A percentile compares a stretch with the other conserved stretches of the same genome.
phyloP scores from a whole-genome alignment of 352 stramenopile species.

The Globisporangium ultimum region DNA sequence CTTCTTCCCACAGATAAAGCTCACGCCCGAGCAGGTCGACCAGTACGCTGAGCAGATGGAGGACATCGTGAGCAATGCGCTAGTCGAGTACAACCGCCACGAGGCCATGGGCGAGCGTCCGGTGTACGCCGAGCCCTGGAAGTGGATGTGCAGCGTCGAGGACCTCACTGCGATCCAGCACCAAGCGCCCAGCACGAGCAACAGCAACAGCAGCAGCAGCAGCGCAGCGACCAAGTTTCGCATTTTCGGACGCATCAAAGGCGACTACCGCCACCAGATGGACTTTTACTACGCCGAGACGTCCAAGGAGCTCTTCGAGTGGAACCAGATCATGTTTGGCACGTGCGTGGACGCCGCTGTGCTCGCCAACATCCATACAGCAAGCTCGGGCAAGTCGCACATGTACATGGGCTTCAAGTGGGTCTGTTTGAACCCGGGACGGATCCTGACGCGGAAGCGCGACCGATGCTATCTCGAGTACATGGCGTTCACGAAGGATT shows the following conservation, averaged over 20 bases:
- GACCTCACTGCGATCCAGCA: slow-evolving; percentile 18
- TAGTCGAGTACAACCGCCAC: slow-evolving; percentile 43
- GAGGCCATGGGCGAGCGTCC: slow-evolving; percentile 30
- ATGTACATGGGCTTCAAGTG: slow-evolving; percentile 84
- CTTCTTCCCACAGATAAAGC: slow-evolving; percentile 38
- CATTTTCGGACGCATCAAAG: slow-evolving; percentile 56
- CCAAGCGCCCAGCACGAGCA: no score
- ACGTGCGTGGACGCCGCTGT: slow-evolving; percentile 64
- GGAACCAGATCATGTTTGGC: slow-evolving; percentile 67
- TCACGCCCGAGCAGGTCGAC: slow-evolving; percentile 26
- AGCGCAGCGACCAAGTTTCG: slow-evolving; percentile 28
- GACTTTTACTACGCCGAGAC: slow-evolving; percentile 67
- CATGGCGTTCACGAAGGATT: slow-evolving; percentile 63
- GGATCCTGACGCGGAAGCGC: slow-evolving; percentile 53
- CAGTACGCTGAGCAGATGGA: slow-evolving; percentile 31
- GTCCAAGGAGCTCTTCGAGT: slow-evolving; percentile 53
- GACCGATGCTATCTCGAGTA: slow-evolving; percentile 80
- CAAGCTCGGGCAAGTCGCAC: slow-evolving; percentile 26
- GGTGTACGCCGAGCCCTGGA: slow-evolving; percentile 15
- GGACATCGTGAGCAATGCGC: slow-evolving; percentile 32
- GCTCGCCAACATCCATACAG: slow-evolving; percentile 72
- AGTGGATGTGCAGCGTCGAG: slow-evolving; percentile 20
- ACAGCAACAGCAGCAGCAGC: slow-evolving; percentile 3
- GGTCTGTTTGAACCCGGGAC: slow-evolving; percentile 51
- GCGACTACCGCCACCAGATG: slow-evolving; percentile 61